phyloP scores from a whole-genome alignment of 148 eudicot species.

The Pouteria glomerata region DNA sequence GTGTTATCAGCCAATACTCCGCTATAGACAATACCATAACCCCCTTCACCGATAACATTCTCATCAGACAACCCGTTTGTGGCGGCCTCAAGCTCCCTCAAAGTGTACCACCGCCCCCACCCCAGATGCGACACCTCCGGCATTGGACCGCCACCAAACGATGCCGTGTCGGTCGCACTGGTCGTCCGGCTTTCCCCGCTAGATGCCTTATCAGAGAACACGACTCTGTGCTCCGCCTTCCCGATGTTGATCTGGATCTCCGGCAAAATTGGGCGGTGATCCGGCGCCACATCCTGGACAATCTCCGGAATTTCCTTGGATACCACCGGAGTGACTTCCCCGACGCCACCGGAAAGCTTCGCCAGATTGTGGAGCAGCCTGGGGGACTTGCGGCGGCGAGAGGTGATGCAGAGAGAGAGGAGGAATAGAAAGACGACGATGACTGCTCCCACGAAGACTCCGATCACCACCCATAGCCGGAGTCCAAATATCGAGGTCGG shows the following conservation, averaged over 20 bases:
- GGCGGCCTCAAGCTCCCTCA: slow-evolving; percentile 77
- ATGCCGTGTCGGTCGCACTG: slow-evolving; percentile 40
- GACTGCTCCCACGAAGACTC: slow-evolving; percentile 79
- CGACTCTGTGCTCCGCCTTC: slow-evolving; percentile 75
- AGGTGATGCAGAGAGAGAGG: slow-evolving; percentile 71
- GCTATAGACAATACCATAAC: slow-evolving; percentile 85
- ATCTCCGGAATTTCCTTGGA: slow-evolving; percentile 74
- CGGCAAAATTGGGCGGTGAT: slow-evolving; percentile 34
- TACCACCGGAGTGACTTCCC: slow-evolving; percentile 36
- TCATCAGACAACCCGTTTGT: slow-evolving; percentile 67
- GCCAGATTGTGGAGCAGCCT: slow-evolving; percentile 6
- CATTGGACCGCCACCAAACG: slow-evolving; percentile 44
- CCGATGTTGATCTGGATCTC: slow-evolving; percentile 94
- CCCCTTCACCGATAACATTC: slow-evolving; percentile 98
- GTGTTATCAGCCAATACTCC: slow-evolving; percentile 78
- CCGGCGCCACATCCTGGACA: slow-evolving; percentile 31
- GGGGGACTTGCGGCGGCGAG: slow-evolving; percentile 36
- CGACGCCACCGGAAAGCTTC: slow-evolving; percentile 18
- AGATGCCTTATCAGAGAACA: slow-evolving; percentile 67
- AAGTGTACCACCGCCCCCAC: slow-evolving; percentile 90
- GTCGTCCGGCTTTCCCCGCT: slow-evolving; percentile 80
- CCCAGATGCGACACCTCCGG: slow-evolving; percentile 88
- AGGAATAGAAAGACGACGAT: slow-evolving; percentile 86
- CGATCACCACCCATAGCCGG: slow-evolving; percentile 84
- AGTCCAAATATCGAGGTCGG: slow-evolving; percentile 90